Base-by-base conservation (phyloP, 2,329 filamentous ascomycete genomes). In the Diaporthe helianthi region DNA sequence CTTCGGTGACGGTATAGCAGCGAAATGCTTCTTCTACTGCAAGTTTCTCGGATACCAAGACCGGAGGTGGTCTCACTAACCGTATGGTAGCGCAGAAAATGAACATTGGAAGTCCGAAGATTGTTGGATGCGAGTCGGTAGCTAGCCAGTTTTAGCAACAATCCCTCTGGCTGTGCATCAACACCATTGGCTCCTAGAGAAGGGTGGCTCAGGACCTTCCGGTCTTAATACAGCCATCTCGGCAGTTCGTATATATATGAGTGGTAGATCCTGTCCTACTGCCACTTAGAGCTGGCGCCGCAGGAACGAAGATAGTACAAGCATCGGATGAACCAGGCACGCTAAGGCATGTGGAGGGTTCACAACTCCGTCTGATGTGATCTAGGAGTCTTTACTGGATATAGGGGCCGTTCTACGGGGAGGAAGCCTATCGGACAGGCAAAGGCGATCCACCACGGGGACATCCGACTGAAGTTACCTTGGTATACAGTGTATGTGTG, bases 31-130 rank as follows among this genome's bases (percentile, higher is more conserved):
- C 38, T 61, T 61, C 24, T 19, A 19, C 54, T 24, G 24, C 19
- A 3, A 26, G 55, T 41, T 19, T 33, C 55, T 61, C 26, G 55
- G 55, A 12, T 47, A 29, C 38, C 55, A 61, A 61, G 55, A 26
- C 44, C 55, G 24, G 26, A 15, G 19, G 13, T 22, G 31, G 26
- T 33, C 38, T 29, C 46, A 15, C 24, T 4, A n/a, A n/a, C n/a
- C n/a, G n/a, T n/a, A n/a, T n/a, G n/a, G n/a, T 17, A 26, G 22
- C 55, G 38, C 55, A 61, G 55, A 22, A n/a, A 7, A 22, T 46
- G 55, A 29, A n/a, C n/a, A n/a, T n/a, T n/a, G n/a, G n/a, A n/a
- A 61, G 55, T 61, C 55, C 55, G 55, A 47, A 61, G 26, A 26
- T 46, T 47, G 24, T 17, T 19, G 26, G 38, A 33, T 41, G 38